A percentile compares a stretch with the other conserved stretches of the same genome.
These are phyloP conservation scores for Ceratobasidium sp. DNA, from an alignment of 1,284 basidiomycete species.

Conservation along the genomic window DNA sequence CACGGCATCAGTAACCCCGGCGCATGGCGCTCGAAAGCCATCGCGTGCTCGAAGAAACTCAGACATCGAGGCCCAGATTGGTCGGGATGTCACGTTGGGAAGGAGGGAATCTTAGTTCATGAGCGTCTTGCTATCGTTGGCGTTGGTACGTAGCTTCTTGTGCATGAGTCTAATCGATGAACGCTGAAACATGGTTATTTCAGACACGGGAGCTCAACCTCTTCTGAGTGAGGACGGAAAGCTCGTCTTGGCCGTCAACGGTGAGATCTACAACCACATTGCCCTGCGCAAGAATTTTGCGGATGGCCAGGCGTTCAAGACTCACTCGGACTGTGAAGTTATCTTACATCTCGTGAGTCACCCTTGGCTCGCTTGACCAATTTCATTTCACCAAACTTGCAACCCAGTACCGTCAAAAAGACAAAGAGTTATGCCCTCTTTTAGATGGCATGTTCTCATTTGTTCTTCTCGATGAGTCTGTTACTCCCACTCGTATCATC, in stretches of 20 bases:
- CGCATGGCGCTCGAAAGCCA: slow-evolving; percentile 74
- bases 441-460: slow-evolving; percentile 99
- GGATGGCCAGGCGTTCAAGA: slow-evolving; percentile 82
- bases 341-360: slow-evolving; percentile 86
- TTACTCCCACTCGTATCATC: slow-evolving; percentile 88
- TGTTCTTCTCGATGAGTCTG: slow-evolving; percentile 92
- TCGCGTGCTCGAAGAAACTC: slow-evolving; percentile 87
- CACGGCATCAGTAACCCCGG: slow-evolving; percentile 80
- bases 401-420: slow-evolving; percentile 83
- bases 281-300: slow-evolving; percentile 79
- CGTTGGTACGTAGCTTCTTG: slow-evolving; percentile 74
- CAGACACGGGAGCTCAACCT: slow-evolving; percentile 97
- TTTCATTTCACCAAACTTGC: slow-evolving; percentile 29
- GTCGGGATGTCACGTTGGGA: slow-evolving; percentile 91
- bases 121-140: slow-evolving; percentile 97
- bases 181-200: slow-evolving; percentile 4
- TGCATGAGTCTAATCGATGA: not conserved
- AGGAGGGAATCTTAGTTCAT: slow-evolving; percentile 83
- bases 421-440: slow-evolving; percentile 75
- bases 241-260: slow-evolving; percentile 92
- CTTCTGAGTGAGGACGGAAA: slow-evolving; percentile 89
- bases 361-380: not conserved
- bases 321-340: slow-evolving; percentile 98
- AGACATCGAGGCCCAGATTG: slow-evolving; percentile 96
- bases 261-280: slow-evolving; percentile 99